Conservation (phyloP, 495 filamentous ascomycete species). For the Elasticomyces elasticus region DNA sequence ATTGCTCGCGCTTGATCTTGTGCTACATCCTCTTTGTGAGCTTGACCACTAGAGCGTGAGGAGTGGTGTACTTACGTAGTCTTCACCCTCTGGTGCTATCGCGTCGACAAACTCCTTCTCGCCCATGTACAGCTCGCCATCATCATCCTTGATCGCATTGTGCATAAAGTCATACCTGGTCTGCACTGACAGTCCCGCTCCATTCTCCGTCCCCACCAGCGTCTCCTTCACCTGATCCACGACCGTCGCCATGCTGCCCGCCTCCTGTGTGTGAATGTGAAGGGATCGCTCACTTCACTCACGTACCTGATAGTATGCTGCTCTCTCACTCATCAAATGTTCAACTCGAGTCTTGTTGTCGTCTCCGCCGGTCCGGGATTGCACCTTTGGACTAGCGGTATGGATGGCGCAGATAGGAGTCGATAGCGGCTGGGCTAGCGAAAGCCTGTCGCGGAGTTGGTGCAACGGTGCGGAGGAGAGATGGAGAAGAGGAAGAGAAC, state of each 20-base stretch:
- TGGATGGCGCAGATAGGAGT: slow-evolving; percentile 2
- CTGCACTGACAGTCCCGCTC: slow-evolving; percentile 55
- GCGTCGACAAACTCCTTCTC: slow-evolving; percentile 81
- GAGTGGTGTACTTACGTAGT: slow-evolving; percentile 60
- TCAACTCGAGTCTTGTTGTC: neutral
- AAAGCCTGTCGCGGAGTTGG: neutral
- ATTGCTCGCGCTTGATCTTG: slow-evolving; percentile 93
- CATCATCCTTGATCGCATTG: slow-evolving; percentile 64
- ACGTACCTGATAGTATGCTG: neutral
- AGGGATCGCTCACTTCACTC: slow-evolving; percentile 52
- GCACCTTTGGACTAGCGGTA: neutral
- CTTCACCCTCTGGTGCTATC: slow-evolving; percentile 74
- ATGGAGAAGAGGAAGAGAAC: neutral
- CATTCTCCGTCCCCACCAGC: slow-evolving; percentile 32
- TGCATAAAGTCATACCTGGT: slow-evolving; percentile 63
- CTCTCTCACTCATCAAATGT: neutral
- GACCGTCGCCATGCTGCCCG: slow-evolving; percentile 16
- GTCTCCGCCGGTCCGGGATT: neutral
- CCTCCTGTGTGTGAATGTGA: neutral
- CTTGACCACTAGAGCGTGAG: neutral
- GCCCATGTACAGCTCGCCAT: slow-evolving; percentile 69
- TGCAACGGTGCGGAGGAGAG: neutral
- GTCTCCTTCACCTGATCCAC: slow-evolving; percentile 28
- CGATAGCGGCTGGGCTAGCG: neutral
- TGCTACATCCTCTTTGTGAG: slow-evolving; percentile 45